phyloP scores from a whole-genome alignment of 164 flowering plant species.

The Stephania yunnanensis region DNA sequence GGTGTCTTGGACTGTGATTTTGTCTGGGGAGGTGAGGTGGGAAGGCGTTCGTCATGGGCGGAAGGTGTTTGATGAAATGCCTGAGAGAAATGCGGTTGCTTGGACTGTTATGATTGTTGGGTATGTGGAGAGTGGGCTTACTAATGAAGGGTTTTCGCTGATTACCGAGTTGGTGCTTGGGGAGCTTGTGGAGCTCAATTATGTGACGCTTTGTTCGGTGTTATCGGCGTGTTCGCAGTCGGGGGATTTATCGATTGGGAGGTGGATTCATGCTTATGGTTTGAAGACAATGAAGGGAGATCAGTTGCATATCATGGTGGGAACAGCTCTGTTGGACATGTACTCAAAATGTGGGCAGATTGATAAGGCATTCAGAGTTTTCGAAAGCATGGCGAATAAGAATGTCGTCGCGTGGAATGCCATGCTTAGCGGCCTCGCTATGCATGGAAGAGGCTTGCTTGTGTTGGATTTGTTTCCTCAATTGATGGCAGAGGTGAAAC shows the following conservation, averaged over 20 bases:
- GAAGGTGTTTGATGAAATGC: slow-evolving; percentile 50
- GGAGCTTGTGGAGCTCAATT: slow-evolving; percentile 23
- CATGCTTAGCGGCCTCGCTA: slow-evolving; percentile 58
- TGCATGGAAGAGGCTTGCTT: slow-evolving; percentile 48
- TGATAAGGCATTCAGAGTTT: slow-evolving; percentile 31
- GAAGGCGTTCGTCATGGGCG: slow-evolving; percentile 42
- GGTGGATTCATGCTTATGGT: slow-evolving; percentile 60
- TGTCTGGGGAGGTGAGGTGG: slow-evolving; percentile 39
- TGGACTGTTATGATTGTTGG: slow-evolving; percentile 60
- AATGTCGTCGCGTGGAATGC: slow-evolving; percentile 69
- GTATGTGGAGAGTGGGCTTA: slow-evolving; percentile 38
- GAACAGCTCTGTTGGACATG: slow-evolving; percentile 65
- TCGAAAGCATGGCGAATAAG: slow-evolving; percentile 31
- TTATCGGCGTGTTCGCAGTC: slow-evolving; percentile 49
- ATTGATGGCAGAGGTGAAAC: slow-evolving; percentile 39
- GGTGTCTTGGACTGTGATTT: slow-evolving; percentile 62
- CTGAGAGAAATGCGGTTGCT: slow-evolving; percentile 51
- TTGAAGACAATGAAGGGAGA: slow-evolving; percentile 29
- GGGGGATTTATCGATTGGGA: slow-evolving; percentile 47
- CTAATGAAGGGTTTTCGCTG: slow-evolving; percentile 32
- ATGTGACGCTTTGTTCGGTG: slow-evolving; percentile 48
- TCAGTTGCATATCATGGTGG: slow-evolving; percentile 35
- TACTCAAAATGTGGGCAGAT: slow-evolving; percentile 66
- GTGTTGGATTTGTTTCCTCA: slow-evolving; percentile 34
- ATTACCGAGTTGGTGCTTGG: slow-evolving; percentile 33